phyloP scores from a whole-genome alignment of 148 eudicot species.

The Spergularia marina region DNA sequence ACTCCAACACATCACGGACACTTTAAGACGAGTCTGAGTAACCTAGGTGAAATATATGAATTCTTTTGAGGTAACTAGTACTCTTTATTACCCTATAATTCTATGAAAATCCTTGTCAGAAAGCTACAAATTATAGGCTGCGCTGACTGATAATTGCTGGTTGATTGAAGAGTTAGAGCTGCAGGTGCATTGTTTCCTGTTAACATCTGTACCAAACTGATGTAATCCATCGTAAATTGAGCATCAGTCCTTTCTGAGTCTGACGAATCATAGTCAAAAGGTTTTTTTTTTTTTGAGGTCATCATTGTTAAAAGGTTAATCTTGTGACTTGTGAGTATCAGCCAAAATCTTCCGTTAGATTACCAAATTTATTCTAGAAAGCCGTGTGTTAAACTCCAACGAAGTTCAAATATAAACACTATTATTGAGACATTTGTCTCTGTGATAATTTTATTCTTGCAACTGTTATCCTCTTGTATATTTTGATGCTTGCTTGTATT shows the following conservation, averaged over 20 bases:
- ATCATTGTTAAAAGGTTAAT: not conserved
- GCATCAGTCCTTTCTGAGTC: not conserved
- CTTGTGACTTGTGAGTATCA: not conserved
- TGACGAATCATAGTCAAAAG: constrained; percentile 3
- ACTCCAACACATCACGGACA: no score
- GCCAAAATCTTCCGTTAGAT: constrained; percentile 33
- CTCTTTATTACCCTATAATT: not conserved
- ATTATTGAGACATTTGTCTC: not conserved
- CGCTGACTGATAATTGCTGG: not conserved
- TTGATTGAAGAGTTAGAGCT: not conserved
- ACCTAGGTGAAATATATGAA: no score
- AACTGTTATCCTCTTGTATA: not conserved
- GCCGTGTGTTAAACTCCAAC: constrained; percentile 6
- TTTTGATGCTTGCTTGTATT: no score
- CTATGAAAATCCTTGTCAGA: not conserved
- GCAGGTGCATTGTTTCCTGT: not conserved
- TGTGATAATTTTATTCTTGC: not conserved
- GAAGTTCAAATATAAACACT: not conserved
- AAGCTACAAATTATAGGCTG: constrained; percentile 15
- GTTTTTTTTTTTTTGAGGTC: no score
- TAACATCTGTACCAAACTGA: constrained; percentile 21
- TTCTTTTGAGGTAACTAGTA: not conserved
- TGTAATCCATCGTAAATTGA: not conserved
- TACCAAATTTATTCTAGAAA: constrained; percentile 28
- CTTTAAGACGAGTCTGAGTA: no score